Conservation (phyloP, 2,329 filamentous ascomycete species). For the Lanzia echinophila region DNA sequence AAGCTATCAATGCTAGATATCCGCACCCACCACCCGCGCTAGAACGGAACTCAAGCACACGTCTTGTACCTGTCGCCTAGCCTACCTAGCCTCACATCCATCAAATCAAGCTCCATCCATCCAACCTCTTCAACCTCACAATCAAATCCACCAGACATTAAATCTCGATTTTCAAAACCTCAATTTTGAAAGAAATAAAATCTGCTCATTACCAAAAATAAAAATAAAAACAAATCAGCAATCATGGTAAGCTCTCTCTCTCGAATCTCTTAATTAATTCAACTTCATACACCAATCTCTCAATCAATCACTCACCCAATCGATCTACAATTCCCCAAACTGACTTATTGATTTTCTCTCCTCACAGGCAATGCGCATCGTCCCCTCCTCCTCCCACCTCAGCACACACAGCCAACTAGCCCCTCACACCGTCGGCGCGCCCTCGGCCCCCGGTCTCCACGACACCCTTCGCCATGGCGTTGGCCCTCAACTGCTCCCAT, state of each 20-base stretch:
- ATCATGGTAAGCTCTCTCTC: neutral
- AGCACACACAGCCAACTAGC: conserved; percentile 57
- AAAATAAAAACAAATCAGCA: neutral
- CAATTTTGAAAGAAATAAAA: too few species aligned
- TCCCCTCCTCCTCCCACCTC: conserved; percentile 62
- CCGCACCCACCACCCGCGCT: too few species aligned
- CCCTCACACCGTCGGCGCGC: conserved; percentile 60
- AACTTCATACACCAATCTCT: neutral
- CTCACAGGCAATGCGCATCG: conserved; percentile 77
- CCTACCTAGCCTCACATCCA: conserved; percentile 2
- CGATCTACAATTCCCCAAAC: neutral
- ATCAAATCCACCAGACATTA: neutral
- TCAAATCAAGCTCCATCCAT: neutral
- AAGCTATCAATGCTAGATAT: too few species aligned
- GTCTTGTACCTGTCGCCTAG: too few species aligned
- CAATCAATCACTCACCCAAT: neutral
- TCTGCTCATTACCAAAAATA: too few species aligned
- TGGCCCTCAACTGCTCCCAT: conserved; percentile 51
- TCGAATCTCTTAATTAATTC: too few species aligned
- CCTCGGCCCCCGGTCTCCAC: conserved; percentile 87
- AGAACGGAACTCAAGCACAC: too few species aligned
- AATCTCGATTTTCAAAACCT: too few species aligned
- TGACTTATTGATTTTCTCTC: conserved; percentile 4
- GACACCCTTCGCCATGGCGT: conserved; percentile 86
- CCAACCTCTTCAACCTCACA: neutral